Conservation (phyloP, 768 basidiomycete species). For the Auricularia cornea region DNA sequence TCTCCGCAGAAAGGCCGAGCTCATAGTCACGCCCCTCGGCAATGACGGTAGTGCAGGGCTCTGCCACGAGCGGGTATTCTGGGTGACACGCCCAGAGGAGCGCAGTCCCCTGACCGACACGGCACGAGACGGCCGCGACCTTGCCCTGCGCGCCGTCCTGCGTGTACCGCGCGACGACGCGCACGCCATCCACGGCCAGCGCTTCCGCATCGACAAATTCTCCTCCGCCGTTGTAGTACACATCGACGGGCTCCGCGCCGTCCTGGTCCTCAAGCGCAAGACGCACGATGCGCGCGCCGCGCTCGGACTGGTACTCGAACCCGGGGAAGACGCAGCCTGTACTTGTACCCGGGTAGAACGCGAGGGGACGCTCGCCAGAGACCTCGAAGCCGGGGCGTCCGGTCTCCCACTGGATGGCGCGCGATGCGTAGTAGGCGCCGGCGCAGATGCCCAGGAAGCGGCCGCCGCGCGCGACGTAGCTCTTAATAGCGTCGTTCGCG, state of each 20-base stretch:
- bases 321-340: conserved; percentile 34
- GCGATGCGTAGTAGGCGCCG: conserved; percentile 44
- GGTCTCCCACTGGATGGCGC: conserved; percentile 31
- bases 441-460: conserved; percentile 59
- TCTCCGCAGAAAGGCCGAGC: conserved; percentile 9
- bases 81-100: conserved; percentile 50
- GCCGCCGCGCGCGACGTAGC: conserved; percentile 63
- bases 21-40: conserved; percentile 11
- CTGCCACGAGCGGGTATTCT: conserved; percentile 43
- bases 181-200: conserved; percentile 10
- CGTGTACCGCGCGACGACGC: conserved; percentile 30
- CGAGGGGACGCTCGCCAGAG: conserved; percentile 29
- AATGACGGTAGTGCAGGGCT: conserved; percentile 21
- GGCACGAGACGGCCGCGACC: conserved; percentile 30
- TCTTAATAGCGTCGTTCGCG: conserved; percentile 40
- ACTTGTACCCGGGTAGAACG: conserved; percentile 34
- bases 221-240: conserved; percentile 41
- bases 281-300: conserved; percentile 29
- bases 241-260: conserved; percentile 14
- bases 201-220: conserved; percentile 24
- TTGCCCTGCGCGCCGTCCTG: conserved; percentile 16
- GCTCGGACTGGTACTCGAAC: conserved; percentile 34
- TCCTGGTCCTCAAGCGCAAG: conserved; percentile 19
- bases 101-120: conserved; percentile 40
- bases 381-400: conserved; percentile 29